Conservation (phyloP, 352 stramenopile species). For the Globisporangium okanoganense region DNA sequence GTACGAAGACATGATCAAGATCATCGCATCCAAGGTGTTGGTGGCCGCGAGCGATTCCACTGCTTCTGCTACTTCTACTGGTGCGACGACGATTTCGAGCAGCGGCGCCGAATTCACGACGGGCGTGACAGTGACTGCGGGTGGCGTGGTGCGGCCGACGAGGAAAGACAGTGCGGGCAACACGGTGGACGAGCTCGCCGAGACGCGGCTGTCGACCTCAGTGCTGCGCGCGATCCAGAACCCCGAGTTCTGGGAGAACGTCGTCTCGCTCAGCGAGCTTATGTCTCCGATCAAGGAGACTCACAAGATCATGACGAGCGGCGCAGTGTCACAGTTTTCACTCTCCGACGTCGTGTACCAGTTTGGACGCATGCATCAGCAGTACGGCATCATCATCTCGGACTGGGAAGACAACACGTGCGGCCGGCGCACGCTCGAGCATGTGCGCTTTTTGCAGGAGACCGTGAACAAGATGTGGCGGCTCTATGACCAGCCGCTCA, state of each 20-base stretch:
- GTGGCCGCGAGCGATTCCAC: conserved; percentile 13
- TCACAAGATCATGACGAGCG: conserved; percentile 54
- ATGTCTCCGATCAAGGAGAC: conserved; percentile 81
- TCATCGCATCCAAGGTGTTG: conserved; percentile 58
- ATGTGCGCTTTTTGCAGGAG: conserved; percentile 53
- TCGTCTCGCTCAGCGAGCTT: conserved; percentile 68
- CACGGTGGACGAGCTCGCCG: conserved; percentile 39
- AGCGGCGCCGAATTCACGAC: no score
- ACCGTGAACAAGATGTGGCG: conserved; percentile 70
- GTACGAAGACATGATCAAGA: conserved; percentile 85
- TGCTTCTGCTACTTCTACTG: background rate
- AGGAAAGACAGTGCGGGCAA: conserved; percentile 46
- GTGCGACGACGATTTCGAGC: background rate
- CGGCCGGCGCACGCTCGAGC: conserved; percentile 39
- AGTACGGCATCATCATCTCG: conserved; percentile 60
- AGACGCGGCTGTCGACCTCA: conserved; percentile 30
- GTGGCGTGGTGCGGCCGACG: conserved; percentile 8
- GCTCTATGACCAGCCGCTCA: conserved; percentile 68
- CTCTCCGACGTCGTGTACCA: conserved; percentile 74
- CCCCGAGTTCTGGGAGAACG: conserved; percentile 67
- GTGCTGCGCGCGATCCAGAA: conserved; percentile 59
- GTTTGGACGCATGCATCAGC: conserved; percentile 75
- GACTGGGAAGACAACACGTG: conserved; percentile 65
- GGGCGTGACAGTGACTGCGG: no score
- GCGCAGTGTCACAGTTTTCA: conserved; percentile 34